Evolutionary conservation across 176 grass and related monocot genomes (phyloP).

Genomic region (Neostapfia colusana): DNA sequence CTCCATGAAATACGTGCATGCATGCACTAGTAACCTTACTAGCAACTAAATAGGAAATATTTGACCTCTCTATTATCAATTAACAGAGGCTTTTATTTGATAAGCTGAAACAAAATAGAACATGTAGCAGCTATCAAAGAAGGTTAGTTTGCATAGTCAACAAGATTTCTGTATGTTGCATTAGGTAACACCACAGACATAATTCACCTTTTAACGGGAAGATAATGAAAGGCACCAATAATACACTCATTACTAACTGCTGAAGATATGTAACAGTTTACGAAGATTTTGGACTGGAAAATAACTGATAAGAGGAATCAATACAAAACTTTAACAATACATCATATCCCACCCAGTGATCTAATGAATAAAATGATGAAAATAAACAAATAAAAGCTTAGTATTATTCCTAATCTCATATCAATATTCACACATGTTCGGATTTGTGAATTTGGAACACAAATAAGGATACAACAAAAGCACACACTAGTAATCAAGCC

Average conservation of each 20-base stretch:
- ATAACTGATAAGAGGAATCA: neutral
- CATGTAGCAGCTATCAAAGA: neutral
- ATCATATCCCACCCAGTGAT: neutral
- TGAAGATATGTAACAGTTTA: neutral
- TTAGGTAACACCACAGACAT: neutral
- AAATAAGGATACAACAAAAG: neutral
- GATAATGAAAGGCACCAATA: neutral
- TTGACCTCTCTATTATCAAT: neutral
- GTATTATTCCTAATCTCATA: neutral
- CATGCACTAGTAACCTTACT: slow-evolving; percentile 16
- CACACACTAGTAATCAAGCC: slow-evolving; percentile 18
- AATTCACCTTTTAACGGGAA: neutral
- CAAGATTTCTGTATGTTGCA: neutral
- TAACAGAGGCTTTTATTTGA: neutral
- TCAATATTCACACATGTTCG: neutral
- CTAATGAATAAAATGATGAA: neutral
- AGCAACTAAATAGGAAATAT: neutral
- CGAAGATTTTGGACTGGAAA: neutral
- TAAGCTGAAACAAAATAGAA: neutral
- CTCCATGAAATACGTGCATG: neutral
- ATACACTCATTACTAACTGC: neutral
- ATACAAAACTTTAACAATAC: neutral
- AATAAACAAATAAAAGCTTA: neutral
- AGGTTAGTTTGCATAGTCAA: neutral
- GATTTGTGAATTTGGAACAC: neutral